Percentiles rank a stretch among this genome's conserved stretches.
Evolutionary conservation across 1,139 yeast species (phyloP).

Genomic region (Yamadazyma dushanensis): DNA sequence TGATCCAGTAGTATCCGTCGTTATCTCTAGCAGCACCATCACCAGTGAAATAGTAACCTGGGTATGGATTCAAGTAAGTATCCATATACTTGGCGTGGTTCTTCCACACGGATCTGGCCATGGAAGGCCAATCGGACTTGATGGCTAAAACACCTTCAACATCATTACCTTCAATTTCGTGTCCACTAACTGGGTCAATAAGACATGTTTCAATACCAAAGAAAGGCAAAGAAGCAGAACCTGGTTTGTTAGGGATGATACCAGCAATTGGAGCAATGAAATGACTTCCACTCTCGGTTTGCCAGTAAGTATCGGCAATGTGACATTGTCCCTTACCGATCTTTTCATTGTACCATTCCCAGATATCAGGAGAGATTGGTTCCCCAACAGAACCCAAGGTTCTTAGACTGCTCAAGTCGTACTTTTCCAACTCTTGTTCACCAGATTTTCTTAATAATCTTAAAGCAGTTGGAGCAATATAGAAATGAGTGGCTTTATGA

Average conservation of each 20-base stretch:
- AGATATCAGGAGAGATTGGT: constrained; percentile 89
- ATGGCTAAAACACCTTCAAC: constrained; percentile 78
- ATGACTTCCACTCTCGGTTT: constrained; percentile 80
- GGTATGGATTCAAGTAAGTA: constrained; percentile 70
- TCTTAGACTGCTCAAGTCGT: constrained; percentile 65
- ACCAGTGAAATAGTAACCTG: constrained; percentile 72
- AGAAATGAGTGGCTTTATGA: constrained; percentile 77
- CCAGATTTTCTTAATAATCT: constrained; percentile 85
- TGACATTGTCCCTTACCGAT: constrained; percentile 77
- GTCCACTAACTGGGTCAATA: constrained; percentile 70
- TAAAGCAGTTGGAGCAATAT: constrained; percentile 89
- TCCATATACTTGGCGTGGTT: constrained; percentile 69
- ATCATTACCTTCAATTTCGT: constrained; percentile 58
- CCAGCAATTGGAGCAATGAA: constrained; percentile 72
- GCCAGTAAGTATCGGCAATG: constrained; percentile 82
- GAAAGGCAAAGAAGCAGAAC: constrained; percentile 77
- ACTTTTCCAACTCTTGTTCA: constrained; percentile 60
- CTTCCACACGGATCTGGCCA: constrained; percentile 73
- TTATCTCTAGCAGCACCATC: constrained; percentile 81
- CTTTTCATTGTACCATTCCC: constrained; percentile 88
- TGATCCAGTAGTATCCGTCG: constrained; percentile 78
- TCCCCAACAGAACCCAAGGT: constrained; percentile 88
- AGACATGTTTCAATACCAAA: constrained; percentile 71
- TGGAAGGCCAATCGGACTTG: constrained; percentile 76
- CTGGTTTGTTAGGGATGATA: constrained; percentile 75